Evolutionary conservation across 805 yeast genomes (phyloP), one percentile per base, ranked within the genome.

Genomic region (Pichia heedii): DNA sequence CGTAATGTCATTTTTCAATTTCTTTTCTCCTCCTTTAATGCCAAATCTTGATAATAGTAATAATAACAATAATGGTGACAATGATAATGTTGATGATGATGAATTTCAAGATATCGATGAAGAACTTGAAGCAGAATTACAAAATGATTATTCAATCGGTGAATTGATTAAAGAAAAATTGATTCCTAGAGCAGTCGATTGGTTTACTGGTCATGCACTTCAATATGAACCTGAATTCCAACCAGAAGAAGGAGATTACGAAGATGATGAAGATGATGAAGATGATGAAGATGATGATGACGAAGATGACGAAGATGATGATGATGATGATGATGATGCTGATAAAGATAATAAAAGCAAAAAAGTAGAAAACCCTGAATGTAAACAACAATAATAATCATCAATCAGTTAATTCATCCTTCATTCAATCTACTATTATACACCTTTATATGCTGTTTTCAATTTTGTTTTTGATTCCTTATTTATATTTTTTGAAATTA

Each of bases 171-270:
- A 93, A 71, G 97, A 93, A 65, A 84, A 93, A 65, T 75, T 93
- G 60, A 81, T 93, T 50, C 97, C 97, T 50, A 80, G 96, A 61
- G 97, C 97, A 41, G 76, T 93, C 56, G 97, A 90, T 63, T 93
- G 98, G 97, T 93, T 88, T 65, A 90, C 98, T 10, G 98, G 98
- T 39, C 87, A 87, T 52, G 98, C 98, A 21, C 74, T 90, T 46
- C 95, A 84, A 45, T 84, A 76, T 59, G 78, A 76, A 16, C 85
- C 74, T 12, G 85, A 75, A 22, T 76, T 69, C 20, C 80, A 72
- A 3, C 81, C 71, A 3, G 79, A 74, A 19, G 79, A 73, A 16
- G 81, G 68, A 34, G 76, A 70, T 20, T 77, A 75, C 13, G 87
- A 73, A 10, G 85, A 75, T 16, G 77, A 69, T 19, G 81, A 72